Evolutionary conservation across 345 rosid genomes (phyloP).

Genomic region (Pistacia integerrima): DNA sequence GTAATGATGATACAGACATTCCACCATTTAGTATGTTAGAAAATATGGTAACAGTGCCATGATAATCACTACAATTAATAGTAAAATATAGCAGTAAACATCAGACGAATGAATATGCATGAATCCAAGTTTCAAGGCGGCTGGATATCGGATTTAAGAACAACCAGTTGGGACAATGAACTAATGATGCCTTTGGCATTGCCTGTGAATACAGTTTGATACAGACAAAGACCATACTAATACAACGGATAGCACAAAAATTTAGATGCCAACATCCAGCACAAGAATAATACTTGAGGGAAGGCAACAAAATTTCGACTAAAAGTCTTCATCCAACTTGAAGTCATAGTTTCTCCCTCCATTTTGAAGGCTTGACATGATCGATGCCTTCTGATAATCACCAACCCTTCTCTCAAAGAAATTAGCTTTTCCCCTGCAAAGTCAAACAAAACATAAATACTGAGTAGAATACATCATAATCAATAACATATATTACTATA

Average conservation of each 20-base stretch:
- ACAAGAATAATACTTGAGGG: background rate
- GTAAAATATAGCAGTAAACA: background rate
- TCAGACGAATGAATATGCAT: constrained; percentile 1
- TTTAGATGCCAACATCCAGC: background rate
- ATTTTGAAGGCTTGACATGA: constrained; percentile 74
- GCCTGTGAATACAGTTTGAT: constrained; percentile 7
- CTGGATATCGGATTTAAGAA: background rate
- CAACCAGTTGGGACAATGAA: background rate
- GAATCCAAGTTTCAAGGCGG: background rate
- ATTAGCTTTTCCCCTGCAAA: constrained; percentile 75
- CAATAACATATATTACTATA: background rate
- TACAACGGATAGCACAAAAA: constrained; percentile 7
- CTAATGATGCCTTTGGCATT: constrained; percentile 2
- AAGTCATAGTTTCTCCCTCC: constrained; percentile 67
- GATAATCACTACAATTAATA: constrained; percentile 3
- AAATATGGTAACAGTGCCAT: background rate
- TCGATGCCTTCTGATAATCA: constrained; percentile 89
- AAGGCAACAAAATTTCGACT: constrained; percentile 17
- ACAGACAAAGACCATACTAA: background rate
- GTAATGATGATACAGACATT: constrained; percentile 2
- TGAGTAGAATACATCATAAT: background rate
- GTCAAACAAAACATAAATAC: constrained; percentile 9
- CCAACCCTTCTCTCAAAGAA: constrained; percentile 93
- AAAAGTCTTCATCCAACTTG: constrained; percentile 78
- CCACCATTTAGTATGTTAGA: background rate